A percentile compares a stretch with the other conserved stretches of the same genome.
Conservation (phyloP, 2,329 filamentous ascomycete species). For the Exophiala calicioides region DNA sequence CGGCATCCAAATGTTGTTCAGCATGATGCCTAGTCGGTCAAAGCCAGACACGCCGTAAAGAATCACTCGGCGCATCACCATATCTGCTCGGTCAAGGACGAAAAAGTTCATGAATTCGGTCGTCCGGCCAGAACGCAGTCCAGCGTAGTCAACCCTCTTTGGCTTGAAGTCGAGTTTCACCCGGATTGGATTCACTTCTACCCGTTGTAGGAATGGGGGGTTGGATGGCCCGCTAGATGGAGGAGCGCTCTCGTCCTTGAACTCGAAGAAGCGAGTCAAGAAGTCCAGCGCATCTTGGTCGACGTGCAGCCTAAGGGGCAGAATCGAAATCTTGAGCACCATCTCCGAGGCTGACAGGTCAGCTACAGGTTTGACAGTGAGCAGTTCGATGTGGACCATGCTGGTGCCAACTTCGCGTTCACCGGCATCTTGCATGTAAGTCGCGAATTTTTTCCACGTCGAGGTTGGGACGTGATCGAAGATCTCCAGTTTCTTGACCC, state of each 20-base stretch:
- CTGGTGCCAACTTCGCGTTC: slow-evolving; percentile 80
- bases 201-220: slow-evolving; percentile 81
- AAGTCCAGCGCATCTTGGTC: slow-evolving; percentile 98
- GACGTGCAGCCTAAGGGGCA: slow-evolving; percentile 88
- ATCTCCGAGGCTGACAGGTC: slow-evolving; percentile 87
- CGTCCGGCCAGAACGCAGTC: slow-evolving; percentile 86
- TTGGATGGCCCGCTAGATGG: slow-evolving; percentile 65
- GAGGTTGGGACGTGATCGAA: slow-evolving; percentile 94
- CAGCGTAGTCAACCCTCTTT: slow-evolving; percentile 94
- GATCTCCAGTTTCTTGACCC: slow-evolving; percentile 79
- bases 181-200: slow-evolving; percentile 80
- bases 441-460: slow-evolving; percentile 97
- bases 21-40: slow-evolving; percentile 80
- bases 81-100: slow-evolving; percentile 82
- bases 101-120: slow-evolving; percentile 99
- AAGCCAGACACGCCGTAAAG: slow-evolving; percentile 91
- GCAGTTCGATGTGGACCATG: slow-evolving; percentile 86
- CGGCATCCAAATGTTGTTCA: slow-evolving; percentile 96
- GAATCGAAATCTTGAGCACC: slow-evolving; percentile 73
- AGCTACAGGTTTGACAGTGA: slow-evolving; percentile 83
- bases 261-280: slow-evolving; percentile 95
- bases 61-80: slow-evolving; percentile 84
- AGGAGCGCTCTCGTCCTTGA: slow-evolving; percentile 72
- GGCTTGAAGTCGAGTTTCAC: slow-evolving; percentile 96
- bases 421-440: slow-evolving; percentile 85